These are phyloP conservation scores for Pharus latifolius DNA, from an alignment of 176 grass and related monocot genomes.

Conservation along the genomic window DNA sequence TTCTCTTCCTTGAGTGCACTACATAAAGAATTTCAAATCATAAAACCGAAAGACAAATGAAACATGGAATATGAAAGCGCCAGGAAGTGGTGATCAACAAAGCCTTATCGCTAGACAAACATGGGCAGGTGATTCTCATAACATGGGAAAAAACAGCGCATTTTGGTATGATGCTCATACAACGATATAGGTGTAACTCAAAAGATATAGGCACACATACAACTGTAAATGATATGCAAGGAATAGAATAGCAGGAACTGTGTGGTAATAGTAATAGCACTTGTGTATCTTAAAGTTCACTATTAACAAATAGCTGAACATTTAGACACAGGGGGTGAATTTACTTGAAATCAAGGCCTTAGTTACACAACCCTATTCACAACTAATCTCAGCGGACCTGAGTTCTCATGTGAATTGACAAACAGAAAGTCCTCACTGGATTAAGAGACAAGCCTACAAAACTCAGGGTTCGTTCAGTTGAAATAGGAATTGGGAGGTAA, in stretches of 20 bases:
- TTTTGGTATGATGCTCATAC: neutral
- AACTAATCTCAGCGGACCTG: neutral
- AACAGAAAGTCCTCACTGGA: neutral
- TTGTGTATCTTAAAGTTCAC: neutral
- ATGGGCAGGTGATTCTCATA: neutral
- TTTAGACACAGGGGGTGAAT: neutral
- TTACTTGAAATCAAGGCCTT: neutral
- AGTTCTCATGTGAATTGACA: neutral
- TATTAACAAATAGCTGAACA: neutral
- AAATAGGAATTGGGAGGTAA: no score
- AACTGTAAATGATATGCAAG: neutral
- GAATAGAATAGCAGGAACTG: neutral
- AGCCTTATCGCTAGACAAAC: neutral
- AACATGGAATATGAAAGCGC: neutral
- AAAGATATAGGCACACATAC: neutral
- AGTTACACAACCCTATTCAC: neutral
- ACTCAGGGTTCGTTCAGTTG: no score
- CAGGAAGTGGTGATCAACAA: no score
- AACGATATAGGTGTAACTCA: neutral
- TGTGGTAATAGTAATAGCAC: neutral
- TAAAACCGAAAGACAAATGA: neutral
- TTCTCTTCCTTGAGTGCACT: constrained; percentile 95
- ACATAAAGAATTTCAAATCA: neutral
- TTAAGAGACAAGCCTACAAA: neutral
- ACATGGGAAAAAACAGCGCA: neutral